Evolutionary conservation across 2,329 filamentous ascomycete genomes (phyloP), one percentile per base, ranked within the genome.

Genomic region (Aspergillus novofumigatus): DNA sequence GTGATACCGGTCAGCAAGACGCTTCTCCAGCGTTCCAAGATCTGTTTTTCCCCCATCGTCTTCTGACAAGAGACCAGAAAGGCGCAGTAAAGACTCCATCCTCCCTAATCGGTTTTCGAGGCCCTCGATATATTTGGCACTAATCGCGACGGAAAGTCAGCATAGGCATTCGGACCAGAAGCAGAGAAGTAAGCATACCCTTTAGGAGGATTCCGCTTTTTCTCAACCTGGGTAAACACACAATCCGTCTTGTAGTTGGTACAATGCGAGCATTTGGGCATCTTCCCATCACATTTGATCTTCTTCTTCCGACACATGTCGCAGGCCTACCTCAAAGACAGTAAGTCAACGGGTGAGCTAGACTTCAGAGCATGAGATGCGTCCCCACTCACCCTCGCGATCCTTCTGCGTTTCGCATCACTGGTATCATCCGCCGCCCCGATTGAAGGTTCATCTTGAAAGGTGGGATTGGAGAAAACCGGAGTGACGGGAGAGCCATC

Each of bases 211-310:
- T 90, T 94, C 58, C 94, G 85, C 82, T 99, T 99, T 86, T 99
- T 99, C 79, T 99, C 94, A 41, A 97, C 92, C 72, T 96, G 92
- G 0, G 94, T 97, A 72, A 97, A 97, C 66, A 96, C 85, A 74
- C 93, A 99, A 67, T 96, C 92, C 4, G 92, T 97, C 81, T 97
- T 97, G 81, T 97, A 97, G 75, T 97, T 97, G 73, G 89, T 89
- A 75, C 93, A 99, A 76, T 97, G 94, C 7, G 91, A 92, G 76
- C 94, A 99, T 59, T 92, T 87, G 41, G 94, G 93, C 77, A 96
- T 86, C 78, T 95, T 96, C 65, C 94, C 93, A 72, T 97, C 94
- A 76, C 93, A 97, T 78, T 97, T 97, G 77, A 97, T 96, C 77
- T 91, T 82, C 77, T 88, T 88, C 78, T 96, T 96, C 67, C 92